Evolutionary conservation across 2,329 filamentous ascomycete genomes (phyloP).

Genomic region (Hymenoscyphus albidus): DNA sequence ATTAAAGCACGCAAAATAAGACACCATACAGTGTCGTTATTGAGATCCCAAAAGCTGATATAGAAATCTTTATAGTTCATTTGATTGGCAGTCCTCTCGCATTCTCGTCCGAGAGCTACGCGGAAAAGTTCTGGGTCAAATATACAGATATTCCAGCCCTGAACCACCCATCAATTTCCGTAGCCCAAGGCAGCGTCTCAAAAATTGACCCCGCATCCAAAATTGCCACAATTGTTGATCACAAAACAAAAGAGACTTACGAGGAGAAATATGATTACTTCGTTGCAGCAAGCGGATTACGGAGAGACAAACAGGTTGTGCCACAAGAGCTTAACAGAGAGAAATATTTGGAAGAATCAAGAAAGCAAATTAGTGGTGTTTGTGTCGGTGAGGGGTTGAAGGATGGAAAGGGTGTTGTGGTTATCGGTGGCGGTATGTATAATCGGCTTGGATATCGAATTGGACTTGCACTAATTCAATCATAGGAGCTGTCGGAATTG

Average conservation of each 20-base stretch:
- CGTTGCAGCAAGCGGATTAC: conserved; percentile 67
- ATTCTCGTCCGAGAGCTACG: conserved; percentile 59
- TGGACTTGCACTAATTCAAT: not conserved
- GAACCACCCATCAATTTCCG: conserved; percentile 56
- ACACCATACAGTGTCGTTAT: not conserved
- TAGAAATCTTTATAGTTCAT: conserved; percentile 51
- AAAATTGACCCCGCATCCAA: conserved; percentile 57
- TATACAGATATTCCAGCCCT: conserved; percentile 65
- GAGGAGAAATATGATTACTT: conserved; percentile 65
- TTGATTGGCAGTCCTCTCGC: conserved; percentile 72
- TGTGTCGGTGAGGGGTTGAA: conserved; percentile 31
- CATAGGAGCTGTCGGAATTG: conserved; percentile 69
- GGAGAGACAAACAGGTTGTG: conserved; percentile 67
- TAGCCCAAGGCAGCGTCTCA: conserved; percentile 62
- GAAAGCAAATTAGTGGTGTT: conserved; percentile 54
- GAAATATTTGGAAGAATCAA: conserved; percentile 59
- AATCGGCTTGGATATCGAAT: not conserved
- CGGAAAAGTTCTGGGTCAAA: conserved; percentile 65
- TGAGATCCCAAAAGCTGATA: not conserved
- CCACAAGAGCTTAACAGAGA: conserved; percentile 61
- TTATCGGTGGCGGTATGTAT: conserved; percentile 64
- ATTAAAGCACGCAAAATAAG: not conserved
- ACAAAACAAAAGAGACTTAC: conserved; percentile 40
- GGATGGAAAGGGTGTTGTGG: conserved; percentile 56
- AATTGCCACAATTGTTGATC: conserved; percentile 53